Conservation (phyloP, 306 rosid species). For the Geum urbanum region DNA sequence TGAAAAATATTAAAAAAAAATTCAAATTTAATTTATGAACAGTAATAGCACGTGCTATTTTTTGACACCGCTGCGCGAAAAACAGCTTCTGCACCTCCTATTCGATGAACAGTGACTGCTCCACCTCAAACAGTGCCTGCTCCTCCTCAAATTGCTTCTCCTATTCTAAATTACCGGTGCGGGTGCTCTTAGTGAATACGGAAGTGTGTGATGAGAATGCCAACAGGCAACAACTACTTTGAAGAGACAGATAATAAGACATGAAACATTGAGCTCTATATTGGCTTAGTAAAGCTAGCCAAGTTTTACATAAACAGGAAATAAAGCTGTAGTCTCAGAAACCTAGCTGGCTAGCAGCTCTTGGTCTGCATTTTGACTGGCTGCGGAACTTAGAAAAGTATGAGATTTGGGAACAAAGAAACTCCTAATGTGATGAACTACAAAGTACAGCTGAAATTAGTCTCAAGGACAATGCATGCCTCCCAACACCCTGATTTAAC, state of each 20-base stretch:
- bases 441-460: constrained; percentile 18
- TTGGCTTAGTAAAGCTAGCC: neutral
- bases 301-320: neutral
- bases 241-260: neutral
- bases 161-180: no score
- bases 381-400: neutral
- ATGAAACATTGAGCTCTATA: neutral
- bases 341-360: constrained; percentile 14
- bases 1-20: no score
- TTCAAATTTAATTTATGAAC: no score
- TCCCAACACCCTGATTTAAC: neutral
- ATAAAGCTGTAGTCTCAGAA: constrained; percentile 16
- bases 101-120: no score
- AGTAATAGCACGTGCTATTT: no score
- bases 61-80: no score
- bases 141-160: no score
- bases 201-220: neutral
- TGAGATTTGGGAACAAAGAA: neutral
- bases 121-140: no score
- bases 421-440: constrained; percentile 22
- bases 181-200: neutral
- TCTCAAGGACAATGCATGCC: constrained; percentile 28
- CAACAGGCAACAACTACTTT: neutral
- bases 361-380: constrained; percentile 22
- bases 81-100: no score